Evolutionary conservation across 2,329 filamentous ascomycete genomes (phyloP).

Genomic region (Huntiella bhutanensis): DNA sequence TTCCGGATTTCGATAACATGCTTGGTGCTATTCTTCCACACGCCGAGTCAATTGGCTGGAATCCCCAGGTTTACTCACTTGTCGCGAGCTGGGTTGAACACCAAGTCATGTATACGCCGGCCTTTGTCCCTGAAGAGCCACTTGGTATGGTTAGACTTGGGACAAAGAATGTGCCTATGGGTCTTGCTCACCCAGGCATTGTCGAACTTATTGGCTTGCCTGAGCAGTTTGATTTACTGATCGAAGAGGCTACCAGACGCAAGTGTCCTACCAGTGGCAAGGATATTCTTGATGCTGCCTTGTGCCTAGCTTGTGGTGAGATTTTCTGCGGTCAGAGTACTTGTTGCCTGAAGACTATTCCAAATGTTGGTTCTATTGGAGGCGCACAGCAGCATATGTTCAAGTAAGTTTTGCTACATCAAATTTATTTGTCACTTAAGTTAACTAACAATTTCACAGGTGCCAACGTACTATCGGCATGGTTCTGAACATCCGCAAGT

Average conservation of each 20-base stretch:
- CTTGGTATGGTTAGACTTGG: neutral
- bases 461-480: slow-evolving; percentile 82
- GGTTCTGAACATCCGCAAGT: slow-evolving; percentile 94
- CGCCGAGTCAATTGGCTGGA: slow-evolving; percentile 16
- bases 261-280: slow-evolving; percentile 80
- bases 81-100: slow-evolving; percentile 58
- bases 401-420: slow-evolving; percentile 39
- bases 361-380: slow-evolving; percentile 38
- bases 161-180: slow-evolving; percentile 19
- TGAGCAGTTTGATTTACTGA: slow-evolving; percentile 77
- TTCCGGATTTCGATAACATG: slow-evolving; percentile 66
- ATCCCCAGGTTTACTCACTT: slow-evolving; percentile 18
- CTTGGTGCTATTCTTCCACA: slow-evolving; percentile 39
- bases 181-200: slow-evolving; percentile 65
- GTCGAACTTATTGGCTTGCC: slow-evolving; percentile 87
- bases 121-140: neutral
- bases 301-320: slow-evolving; percentile 92
- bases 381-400: slow-evolving; percentile 82
- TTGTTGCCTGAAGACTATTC: slow-evolving; percentile 59
- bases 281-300: slow-evolving; percentile 72
- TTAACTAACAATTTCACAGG: slow-evolving; percentile 25
- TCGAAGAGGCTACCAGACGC: slow-evolving; percentile 72
- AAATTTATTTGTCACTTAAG: neutral
- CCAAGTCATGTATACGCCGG: slow-evolving; percentile 20
- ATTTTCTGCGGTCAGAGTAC: slow-evolving; percentile 89